A percentile compares a stretch with the other conserved stretches of the same genome.
These are phyloP conservation scores for Tylopilus sp. DNA, from an alignment of 1,284 basidiomycete species.

Conservation along the genomic window DNA sequence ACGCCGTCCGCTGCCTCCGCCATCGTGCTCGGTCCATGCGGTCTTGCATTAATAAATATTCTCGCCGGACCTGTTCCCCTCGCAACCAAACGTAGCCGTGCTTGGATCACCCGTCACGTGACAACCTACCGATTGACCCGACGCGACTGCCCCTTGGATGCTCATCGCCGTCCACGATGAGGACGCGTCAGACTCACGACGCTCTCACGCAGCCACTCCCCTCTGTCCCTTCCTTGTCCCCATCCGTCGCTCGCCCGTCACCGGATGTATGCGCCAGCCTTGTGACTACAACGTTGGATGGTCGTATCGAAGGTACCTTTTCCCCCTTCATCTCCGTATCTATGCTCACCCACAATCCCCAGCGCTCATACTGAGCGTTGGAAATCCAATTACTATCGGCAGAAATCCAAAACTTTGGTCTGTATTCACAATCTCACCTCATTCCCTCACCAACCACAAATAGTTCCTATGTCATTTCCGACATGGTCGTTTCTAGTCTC, in stretches of 20 bases:
- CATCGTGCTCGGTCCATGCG: conserved; percentile 14
- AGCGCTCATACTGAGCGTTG: conserved; percentile 56
- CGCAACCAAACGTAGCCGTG: conserved; percentile 15
- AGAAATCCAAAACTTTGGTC: conserved; percentile 57
- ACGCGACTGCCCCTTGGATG: conserved; percentile 2
- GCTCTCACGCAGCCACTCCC: conserved; percentile 29
- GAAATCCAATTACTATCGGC: conserved; percentile 63
- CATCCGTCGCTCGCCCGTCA: conserved; percentile 6
- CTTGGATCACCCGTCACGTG: conserved; percentile 19
- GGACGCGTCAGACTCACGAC: conserved; percentile 16
- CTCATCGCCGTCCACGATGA: conserved; percentile 19
- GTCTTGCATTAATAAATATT: not conserved
- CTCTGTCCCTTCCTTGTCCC: conserved; percentile 22
- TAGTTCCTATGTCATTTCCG: conserved; percentile 48
- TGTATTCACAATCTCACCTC: conserved; percentile 7
- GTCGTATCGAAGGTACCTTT: conserved; percentile 55
- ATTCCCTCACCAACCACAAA: conserved; percentile 5
- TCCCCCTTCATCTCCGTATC: not conserved
- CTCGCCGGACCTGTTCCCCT: conserved; percentile 11
- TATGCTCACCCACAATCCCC: conserved; percentile 17
- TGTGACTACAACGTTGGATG: conserved; percentile 49
- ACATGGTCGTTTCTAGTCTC: conserved; percentile 57
- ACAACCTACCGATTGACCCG: conserved; percentile 11
- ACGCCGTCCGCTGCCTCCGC: conserved; percentile 10
- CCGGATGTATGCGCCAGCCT: conserved; percentile 65